Evolutionary conservation across 164 flowering plant species (phyloP), one percentile per base, ranked within the genome.

Genomic region (Stephania cephalantha): DNA sequence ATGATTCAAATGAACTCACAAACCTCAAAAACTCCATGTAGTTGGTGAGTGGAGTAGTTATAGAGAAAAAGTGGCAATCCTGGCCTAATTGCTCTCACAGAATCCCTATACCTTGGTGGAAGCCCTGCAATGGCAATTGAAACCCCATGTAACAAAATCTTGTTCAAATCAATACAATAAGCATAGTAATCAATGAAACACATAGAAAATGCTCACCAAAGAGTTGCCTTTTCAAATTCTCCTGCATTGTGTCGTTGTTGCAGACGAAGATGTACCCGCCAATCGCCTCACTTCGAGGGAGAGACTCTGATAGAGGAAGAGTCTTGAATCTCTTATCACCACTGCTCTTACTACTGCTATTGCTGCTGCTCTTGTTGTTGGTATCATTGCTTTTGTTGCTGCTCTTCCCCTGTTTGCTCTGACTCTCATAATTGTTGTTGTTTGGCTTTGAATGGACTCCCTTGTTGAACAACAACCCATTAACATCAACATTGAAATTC

Each of bases 21-120:
- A 76, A 94, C 98, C 97, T 95, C 98, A 79, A 89, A 95, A 74
- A 95, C 75, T 71, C 98, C 98, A 85, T 95, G 97, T 74, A 95
- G 97, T 79, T 95, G 98, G 84, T 95, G 98, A 76, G 98, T 95
- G 69, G 98, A 91, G 82, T 95, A 95, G 85, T 95, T 95, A 88
- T 95, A 95, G 35, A 95, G 93, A 82, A 95, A 95, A 61, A 95
- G 90, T n/a, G 98, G 98, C 82, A 95, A 79, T 6, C 98, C 98
- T 1, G 98, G 98, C 4, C 95, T 95, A 66, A 95, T 95, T 6
- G 89, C 89, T 73, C 98, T 75, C 1, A 95, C 98, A n/a, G 98
- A 95, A 73, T 95, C 98, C 1, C 98, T 71, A 81, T 95, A 95
- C 1, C 98, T 83, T 48, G 97, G 97, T 67, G 98, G 98, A 78